Conservation (phyloP, 2,329 filamentous ascomycete genomes). For the Fusarium pseudoanthophilum region DNA sequence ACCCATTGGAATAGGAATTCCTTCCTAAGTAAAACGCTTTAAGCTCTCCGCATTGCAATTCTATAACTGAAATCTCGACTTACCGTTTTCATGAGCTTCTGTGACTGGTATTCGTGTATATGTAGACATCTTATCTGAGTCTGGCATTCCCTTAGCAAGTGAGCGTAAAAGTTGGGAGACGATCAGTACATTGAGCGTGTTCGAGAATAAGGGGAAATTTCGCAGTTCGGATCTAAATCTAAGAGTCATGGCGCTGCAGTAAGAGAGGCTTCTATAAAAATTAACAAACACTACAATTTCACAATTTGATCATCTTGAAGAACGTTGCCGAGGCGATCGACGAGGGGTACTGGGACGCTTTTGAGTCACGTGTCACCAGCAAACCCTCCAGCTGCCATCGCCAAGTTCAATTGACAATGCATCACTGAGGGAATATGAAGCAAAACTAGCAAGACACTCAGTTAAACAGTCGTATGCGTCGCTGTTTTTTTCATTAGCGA, state of each 20-base stretch:
- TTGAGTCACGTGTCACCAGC: neutral
- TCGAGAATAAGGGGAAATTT: neutral
- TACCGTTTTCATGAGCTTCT: constrained; percentile 4
- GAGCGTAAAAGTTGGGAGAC: neutral
- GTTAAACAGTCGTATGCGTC: no score
- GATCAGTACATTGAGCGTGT: neutral
- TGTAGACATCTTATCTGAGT: constrained; percentile 7
- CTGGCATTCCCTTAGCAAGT: neutral
- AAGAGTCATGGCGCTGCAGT: neutral
- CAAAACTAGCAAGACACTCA: neutral
- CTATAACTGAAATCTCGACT: accelerated
- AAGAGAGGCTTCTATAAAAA: neutral
- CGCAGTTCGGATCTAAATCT: no score
- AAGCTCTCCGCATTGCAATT: neutral
- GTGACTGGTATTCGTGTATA: constrained; percentile 26
- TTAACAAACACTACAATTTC: neutral
- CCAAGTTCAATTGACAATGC: neutral
- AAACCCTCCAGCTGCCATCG: no score
- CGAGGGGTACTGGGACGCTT: neutral
- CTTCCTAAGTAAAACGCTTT: constrained; percentile 33
- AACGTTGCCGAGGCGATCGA: neutral
- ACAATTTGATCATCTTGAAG: neutral
- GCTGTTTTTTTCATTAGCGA: no score
- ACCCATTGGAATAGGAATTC: constrained; percentile 37
- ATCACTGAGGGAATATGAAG: no score